Percentiles rank a stretch among this genome's conserved stretches.
These are phyloP conservation scores for Blastobotrys arbuscula DNA, from an alignment of 1,139 yeast species.

Conservation along the genomic window DNA sequence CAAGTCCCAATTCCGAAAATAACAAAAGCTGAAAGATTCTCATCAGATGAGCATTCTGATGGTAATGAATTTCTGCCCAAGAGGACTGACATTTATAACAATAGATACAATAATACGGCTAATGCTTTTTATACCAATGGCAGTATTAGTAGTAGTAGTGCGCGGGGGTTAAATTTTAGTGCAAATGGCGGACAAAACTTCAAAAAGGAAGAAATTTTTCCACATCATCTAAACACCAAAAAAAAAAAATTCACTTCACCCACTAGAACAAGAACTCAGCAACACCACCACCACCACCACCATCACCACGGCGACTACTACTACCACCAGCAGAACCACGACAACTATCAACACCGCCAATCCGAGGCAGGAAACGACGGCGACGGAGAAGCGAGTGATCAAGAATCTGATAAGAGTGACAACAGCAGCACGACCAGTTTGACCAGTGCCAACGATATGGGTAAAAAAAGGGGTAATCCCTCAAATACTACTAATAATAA, in stretches of 20 bases:
- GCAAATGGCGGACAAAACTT: neutral
- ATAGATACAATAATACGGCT: too few species aligned
- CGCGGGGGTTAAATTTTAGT: neutral
- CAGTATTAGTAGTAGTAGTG: conserved; percentile 8
- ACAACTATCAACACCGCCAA: too few species aligned
- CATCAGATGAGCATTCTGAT: too few species aligned
- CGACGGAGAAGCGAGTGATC: neutral
- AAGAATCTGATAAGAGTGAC: conserved; percentile 2
- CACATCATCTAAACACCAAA: neutral
- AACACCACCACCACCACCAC: neutral
- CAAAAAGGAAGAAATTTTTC: conserved; percentile 8
- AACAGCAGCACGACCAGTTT: too few species aligned
- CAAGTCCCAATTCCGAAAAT: conserved; percentile 75
- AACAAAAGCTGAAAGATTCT: neutral
- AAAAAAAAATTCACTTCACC: neutral
- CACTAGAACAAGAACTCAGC: neutral
- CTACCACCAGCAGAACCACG: neutral
- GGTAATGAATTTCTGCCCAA: too few species aligned
- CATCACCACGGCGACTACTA: neutral
- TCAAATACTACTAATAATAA: too few species aligned
- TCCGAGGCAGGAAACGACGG: neutral
- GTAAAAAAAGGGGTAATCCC: too few species aligned
- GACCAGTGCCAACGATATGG: conserved; percentile 1
- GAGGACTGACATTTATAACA: too few species aligned
- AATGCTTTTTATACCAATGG: too few species aligned